Evolutionary conservation across 768 basidiomycete species (phyloP).

Genomic region (Pisolithus marmoratus): DNA sequence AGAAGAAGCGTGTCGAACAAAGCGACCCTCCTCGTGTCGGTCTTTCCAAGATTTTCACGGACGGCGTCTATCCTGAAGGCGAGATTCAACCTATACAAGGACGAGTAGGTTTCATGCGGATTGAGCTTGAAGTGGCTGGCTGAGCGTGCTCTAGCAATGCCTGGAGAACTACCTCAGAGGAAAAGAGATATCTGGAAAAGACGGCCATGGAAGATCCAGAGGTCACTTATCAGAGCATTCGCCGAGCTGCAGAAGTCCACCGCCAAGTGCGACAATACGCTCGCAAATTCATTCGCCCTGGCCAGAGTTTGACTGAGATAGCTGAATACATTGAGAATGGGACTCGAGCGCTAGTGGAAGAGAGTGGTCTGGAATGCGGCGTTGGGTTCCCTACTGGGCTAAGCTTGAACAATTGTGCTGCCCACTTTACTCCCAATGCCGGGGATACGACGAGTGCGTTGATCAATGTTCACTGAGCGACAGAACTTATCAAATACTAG

Average conservation of each 20-base stretch:
- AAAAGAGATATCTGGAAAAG: slow-evolving; percentile 80
- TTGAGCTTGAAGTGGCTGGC: background rate
- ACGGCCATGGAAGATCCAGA: slow-evolving; percentile 75
- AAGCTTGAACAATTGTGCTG: slow-evolving; percentile 90
- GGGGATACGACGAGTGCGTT: slow-evolving; percentile 76
- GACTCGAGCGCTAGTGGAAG: slow-evolving; percentile 87
- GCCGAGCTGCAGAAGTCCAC: slow-evolving; percentile 93
- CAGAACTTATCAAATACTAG: slow-evolving; percentile 35
- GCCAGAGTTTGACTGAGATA: slow-evolving; percentile 92
- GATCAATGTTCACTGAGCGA: background rate
- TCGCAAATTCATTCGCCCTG: slow-evolving; percentile 79
- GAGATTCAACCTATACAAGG: slow-evolving; percentile 87
- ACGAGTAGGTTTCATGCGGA: slow-evolving; percentile 60
- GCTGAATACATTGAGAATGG: slow-evolving; percentile 91
- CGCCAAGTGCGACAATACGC: slow-evolving; percentile 84
- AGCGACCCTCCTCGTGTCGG: slow-evolving; percentile 90
- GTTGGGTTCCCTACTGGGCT: slow-evolving; percentile 97
- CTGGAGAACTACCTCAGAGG: slow-evolving; percentile 87
- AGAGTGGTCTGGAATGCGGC: slow-evolving; percentile 77
- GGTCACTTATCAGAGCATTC: slow-evolving; percentile 82
- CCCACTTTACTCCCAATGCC: slow-evolving; percentile 94
- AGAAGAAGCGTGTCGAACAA: slow-evolving; percentile 78
- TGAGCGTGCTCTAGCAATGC: slow-evolving; percentile 53
- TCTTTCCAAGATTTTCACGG: slow-evolving; percentile 81
- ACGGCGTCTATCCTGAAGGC: slow-evolving; percentile 86